Conservation (phyloP, 2,329 filamentous ascomycete genomes). For the Beauveria asiatica region DNA sequence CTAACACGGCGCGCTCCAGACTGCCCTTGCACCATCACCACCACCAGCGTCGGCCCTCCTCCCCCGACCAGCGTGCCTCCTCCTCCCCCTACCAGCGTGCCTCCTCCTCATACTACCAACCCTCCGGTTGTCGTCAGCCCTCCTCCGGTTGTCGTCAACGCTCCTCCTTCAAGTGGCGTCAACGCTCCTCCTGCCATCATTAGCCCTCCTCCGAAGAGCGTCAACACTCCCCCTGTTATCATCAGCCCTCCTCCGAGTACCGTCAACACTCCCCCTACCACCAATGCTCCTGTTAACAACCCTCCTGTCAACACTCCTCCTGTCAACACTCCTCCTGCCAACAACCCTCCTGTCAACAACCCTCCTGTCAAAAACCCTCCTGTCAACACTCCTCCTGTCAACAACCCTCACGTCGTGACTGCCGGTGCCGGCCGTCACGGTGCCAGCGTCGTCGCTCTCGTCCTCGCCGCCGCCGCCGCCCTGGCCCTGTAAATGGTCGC, state of each 20-base stretch:
- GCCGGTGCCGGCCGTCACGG: conserved; percentile 30
- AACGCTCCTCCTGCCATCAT: too few species aligned
- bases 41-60: conserved; percentile 17
- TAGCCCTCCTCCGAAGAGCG: too few species aligned
- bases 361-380: conserved; percentile 12
- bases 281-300: neutral
- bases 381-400: neutral
- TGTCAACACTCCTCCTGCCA: neutral
- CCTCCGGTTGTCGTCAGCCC: too few species aligned
- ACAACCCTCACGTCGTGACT: conserved; percentile 19
- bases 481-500: conserved; percentile 24
- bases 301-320: conserved; percentile 12
- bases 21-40: conserved; percentile 38
- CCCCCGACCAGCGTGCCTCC: conserved; percentile 10
- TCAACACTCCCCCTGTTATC: too few species aligned
- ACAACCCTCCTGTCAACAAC: neutral
- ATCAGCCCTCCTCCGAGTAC: too few species aligned
- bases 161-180: too few species aligned
- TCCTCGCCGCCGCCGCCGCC: conserved; percentile 30
- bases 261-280: neutral
- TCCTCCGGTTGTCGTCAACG: too few species aligned
- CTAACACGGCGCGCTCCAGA: conserved; percentile 26
- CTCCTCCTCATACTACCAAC: neutral
- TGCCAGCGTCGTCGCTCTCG: conserved; percentile 27
- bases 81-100: neutral